Evolutionary conservation across 2,329 filamentous ascomycete genomes (phyloP).

Genomic region (Aaosphaeria arxii): DNA sequence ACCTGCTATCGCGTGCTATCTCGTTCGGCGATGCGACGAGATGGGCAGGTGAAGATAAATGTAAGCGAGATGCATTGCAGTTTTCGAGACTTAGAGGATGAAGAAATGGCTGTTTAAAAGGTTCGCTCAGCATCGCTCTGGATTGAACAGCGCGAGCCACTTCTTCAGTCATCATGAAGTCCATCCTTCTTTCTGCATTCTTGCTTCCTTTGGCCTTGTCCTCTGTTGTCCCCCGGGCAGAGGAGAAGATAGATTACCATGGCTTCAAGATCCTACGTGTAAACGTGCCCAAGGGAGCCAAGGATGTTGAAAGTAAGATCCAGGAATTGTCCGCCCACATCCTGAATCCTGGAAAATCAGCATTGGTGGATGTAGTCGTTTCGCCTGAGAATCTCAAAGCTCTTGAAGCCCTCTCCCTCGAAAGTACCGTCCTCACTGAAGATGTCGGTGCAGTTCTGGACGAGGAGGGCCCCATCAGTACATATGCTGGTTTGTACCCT

Average conservation of each 20-base stretch:
- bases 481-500: slow-evolving; percentile 10
- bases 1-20: neutral
- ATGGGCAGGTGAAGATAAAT: too few relatives aligned
- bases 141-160: too few relatives aligned
- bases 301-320: slow-evolving; percentile 23
- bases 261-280: slow-evolving; percentile 36
- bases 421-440: slow-evolving; percentile 29
- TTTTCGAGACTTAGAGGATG: neutral
- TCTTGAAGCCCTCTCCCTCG: slow-evolving; percentile 21
- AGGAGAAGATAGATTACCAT: slow-evolving; percentile 33
- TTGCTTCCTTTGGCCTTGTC: slow-evolving; percentile 21
- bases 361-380: slow-evolving; percentile 33
- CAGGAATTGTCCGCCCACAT: slow-evolving; percentile 30
- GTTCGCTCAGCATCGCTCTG: too few relatives aligned
- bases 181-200: slow-evolving; percentile 22
- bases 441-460: slow-evolving; percentile 32
- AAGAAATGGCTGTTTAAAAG: neutral
- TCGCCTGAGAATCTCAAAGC: slow-evolving; percentile 30
- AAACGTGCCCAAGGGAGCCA: slow-evolving; percentile 12
- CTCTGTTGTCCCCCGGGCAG: slow-evolving; percentile 21
- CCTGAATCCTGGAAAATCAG: slow-evolving; percentile 27
- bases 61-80: neutral
- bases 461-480: slow-evolving; percentile 25
- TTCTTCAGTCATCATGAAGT: slow-evolving; percentile 20
- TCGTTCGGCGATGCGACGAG: neutral